Evolutionary conservation across 805 yeast genomes (phyloP).

Genomic region (Yamadazyma kitorensis): DNA sequence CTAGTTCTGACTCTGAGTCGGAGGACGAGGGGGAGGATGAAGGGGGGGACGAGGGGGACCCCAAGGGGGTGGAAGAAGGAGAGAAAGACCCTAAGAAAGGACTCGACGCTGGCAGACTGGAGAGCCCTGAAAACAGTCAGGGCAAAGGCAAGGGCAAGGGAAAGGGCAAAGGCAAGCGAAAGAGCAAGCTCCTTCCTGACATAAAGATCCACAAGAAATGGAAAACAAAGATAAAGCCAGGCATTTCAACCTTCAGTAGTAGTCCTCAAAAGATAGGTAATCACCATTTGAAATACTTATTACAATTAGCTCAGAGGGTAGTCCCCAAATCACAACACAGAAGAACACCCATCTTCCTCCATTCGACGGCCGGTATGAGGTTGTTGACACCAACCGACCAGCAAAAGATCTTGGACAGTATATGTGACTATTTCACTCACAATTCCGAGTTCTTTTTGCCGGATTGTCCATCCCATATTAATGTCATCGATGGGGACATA

Average conservation of each 20-base stretch:
- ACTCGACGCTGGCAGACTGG: constrained; percentile 9
- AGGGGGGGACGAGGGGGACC: background rate
- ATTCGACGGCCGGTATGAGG: constrained; percentile 71
- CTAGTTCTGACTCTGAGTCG: constrained; percentile 4
- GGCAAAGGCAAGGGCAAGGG: constrained; percentile 9
- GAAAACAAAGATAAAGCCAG: constrained; percentile 55
- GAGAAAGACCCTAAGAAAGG: constrained; percentile 11
- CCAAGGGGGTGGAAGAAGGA: constrained; percentile 5
- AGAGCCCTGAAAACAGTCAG: too few species aligned
- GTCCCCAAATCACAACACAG: constrained; percentile 59
- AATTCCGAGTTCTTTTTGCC: constrained; percentile 55
- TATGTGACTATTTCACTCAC: constrained; percentile 48
- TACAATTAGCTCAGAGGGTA: constrained; percentile 45
- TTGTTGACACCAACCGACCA: constrained; percentile 52
- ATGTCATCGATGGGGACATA: constrained; percentile 58
- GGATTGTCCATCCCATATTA: constrained; percentile 58
- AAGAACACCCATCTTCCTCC: constrained; percentile 66
- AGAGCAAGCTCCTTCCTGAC: constrained; percentile 49
- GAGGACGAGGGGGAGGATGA: constrained; percentile 5
- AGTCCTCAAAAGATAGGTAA: constrained; percentile 51
- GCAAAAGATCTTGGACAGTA: constrained; percentile 39
- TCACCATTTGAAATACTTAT: constrained; percentile 48
- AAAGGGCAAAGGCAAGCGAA: constrained; percentile 44
- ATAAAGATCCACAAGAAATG: constrained; percentile 39
- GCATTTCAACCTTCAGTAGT: constrained; percentile 49